Evolutionary conservation across 306 rosid genomes (phyloP).

Genomic region (Betula pendula): DNA sequence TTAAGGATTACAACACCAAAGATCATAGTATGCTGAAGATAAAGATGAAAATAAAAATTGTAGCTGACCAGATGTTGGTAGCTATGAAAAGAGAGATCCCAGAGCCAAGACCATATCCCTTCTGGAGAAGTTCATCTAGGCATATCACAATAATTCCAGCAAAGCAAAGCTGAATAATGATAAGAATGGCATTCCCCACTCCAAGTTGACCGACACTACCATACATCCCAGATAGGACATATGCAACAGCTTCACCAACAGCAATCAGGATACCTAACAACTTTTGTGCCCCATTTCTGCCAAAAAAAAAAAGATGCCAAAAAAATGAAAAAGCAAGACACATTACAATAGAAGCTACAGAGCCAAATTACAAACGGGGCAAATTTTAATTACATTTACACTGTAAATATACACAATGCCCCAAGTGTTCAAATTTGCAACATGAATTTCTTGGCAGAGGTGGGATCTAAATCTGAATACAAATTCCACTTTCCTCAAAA

Average conservation of each 20-base stretch:
- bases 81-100: constrained; percentile 82
- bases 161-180: constrained; percentile 70
- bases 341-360: neutral
- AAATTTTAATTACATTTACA: neutral
- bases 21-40: neutral
- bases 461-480: neutral
- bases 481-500: neutral
- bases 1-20: neutral
- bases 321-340: neutral
- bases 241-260: constrained; percentile 78
- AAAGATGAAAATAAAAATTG: neutral
- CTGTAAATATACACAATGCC: neutral
- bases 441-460: neutral
- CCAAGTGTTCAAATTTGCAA: neutral
- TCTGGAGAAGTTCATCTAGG: constrained; percentile 78
- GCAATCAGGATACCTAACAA: constrained; percentile 78
- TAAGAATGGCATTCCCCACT: constrained; percentile 75
- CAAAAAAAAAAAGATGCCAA: neutral
- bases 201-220: constrained; percentile 87
- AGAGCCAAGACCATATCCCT: constrained; percentile 80
- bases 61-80: constrained; percentile 67
- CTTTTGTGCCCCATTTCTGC: constrained; percentile 73
- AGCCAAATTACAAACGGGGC: neutral
- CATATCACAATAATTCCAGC: constrained; percentile 80
- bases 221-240: constrained; percentile 75